Evolutionary conservation across 768 basidiomycete species (phyloP).

Genomic region (Russula vinacea): DNA sequence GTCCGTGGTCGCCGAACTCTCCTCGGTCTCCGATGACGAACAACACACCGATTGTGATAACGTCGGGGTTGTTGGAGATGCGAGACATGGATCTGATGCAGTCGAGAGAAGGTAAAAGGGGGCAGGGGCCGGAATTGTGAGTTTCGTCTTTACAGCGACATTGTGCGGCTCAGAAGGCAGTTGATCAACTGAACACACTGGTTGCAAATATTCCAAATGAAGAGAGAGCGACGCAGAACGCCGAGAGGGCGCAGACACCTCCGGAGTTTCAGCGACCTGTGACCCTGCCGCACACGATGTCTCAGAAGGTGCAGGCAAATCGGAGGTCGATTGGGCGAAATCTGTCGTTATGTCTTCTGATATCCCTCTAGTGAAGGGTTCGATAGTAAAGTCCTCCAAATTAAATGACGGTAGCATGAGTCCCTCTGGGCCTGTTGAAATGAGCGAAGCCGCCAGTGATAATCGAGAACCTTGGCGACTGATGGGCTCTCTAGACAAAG

Average conservation of each 20-base stretch:
- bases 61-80: conserved; percentile 22
- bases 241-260: not conserved
- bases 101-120: not conserved
- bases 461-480: not conserved
- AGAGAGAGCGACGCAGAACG: conserved; percentile 2
- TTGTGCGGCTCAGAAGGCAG: conserved; percentile 2
- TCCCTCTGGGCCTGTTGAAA: conserved; percentile 1
- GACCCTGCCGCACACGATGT: not conserved
- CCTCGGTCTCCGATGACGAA: conserved; percentile 20
- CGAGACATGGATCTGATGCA: not conserved
- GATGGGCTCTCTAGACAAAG: not conserved
- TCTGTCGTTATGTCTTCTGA: not conserved
- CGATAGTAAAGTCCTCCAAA: not conserved
- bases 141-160: not conserved
- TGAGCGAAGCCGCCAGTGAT: not conserved
- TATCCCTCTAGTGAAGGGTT: not conserved
- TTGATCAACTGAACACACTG: not conserved
- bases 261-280: not conserved
- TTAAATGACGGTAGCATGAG: not conserved
- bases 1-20: conserved; percentile 4
- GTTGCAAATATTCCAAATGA: not conserved
- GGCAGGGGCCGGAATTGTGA: not conserved
- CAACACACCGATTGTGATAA: conserved; percentile 18
- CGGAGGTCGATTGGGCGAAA: not conserved
- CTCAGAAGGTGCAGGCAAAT: not conserved